Percentiles rank a stretch among this genome's conserved stretches.
Conservation (phyloP, 2,329 filamentous ascomycete genomes). For the Ceratocystis colombiana region DNA sequence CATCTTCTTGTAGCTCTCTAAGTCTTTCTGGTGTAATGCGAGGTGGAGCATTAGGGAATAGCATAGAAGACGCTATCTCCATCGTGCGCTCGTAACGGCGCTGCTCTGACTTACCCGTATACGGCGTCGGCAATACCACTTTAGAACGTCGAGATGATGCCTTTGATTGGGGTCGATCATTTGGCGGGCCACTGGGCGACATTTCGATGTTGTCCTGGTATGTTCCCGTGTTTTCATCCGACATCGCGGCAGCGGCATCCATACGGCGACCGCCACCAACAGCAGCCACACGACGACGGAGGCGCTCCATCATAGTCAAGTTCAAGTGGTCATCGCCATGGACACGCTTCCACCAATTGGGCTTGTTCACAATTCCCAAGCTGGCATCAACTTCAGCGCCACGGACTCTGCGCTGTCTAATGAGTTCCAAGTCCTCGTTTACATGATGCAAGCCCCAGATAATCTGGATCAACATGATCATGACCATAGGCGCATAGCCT, state of each 20-base stretch:
- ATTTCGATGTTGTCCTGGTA: constrained; percentile 24
- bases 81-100: constrained; percentile 39
- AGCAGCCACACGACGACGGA: constrained; percentile 46
- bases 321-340: constrained; percentile 38
- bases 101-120: constrained; percentile 38
- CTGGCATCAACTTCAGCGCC: constrained; percentile 48
- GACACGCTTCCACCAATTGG: constrained; percentile 55
- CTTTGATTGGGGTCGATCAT: constrained; percentile 8
- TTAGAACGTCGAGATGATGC: constrained; percentile 2
- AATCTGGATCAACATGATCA: constrained; percentile 47
- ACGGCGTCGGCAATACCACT: constrained; percentile 29
- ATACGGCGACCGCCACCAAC: constrained; percentile 42
- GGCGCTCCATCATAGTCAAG: constrained; percentile 42
- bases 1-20: constrained; percentile 37
- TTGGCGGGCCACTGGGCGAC: constrained; percentile 16
- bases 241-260: constrained; percentile 31
- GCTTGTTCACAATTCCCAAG: constrained; percentile 51
- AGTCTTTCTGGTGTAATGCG: constrained; percentile 32
- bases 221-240: constrained; percentile 26
- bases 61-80: constrained; percentile 37
- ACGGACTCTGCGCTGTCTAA: constrained; percentile 50
- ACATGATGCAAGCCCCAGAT: constrained; percentile 50
- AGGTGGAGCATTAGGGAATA: constrained; percentile 39
- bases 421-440: constrained; percentile 62
- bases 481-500: constrained; percentile 51